These are phyloP conservation scores for Wickerhamomyces sp. DNA, from an alignment of 1,139 yeast species.

Conservation along the genomic window DNA sequence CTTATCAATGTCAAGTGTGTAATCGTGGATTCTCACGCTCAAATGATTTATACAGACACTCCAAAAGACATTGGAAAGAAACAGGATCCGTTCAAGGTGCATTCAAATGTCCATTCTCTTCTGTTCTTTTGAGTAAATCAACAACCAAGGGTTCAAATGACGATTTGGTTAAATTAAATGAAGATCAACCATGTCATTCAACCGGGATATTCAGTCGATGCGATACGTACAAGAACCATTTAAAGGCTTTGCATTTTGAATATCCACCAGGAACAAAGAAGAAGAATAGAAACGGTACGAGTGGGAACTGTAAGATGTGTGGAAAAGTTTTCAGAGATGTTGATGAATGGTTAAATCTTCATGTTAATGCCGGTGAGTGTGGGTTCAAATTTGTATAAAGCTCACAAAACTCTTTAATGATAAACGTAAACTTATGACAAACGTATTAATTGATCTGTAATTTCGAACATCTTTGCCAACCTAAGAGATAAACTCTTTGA, in stretches of 20 bases:
- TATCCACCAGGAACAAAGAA: conserved; percentile 87
- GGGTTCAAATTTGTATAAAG: conserved; percentile 22
- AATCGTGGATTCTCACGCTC: conserved; percentile 83
- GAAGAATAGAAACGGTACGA: conserved; percentile 60
- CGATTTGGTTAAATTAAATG: neutral
- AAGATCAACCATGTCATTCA: conserved; percentile 49
- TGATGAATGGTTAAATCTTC: conserved; percentile 73
- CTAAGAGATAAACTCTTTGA: too few relatives aligned
- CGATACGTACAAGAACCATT: conserved; percentile 87
- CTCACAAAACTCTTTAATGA: too few relatives aligned
- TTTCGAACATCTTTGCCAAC: too few relatives aligned
- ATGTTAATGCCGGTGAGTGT: conserved; percentile 59
- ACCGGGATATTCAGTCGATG: conserved; percentile 84
- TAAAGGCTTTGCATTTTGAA: conserved; percentile 83
- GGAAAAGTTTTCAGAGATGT: conserved; percentile 58
- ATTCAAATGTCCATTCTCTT: conserved; percentile 40
- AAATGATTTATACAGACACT: conserved; percentile 79
- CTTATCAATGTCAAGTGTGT: conserved; percentile 74
- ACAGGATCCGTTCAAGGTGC: conserved; percentile 32
- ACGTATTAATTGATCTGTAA: too few relatives aligned
- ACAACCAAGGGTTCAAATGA: too few relatives aligned
- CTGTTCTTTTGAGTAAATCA: conserved; percentile 7
- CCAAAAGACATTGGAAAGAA: conserved; percentile 75
- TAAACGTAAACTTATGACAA: too few relatives aligned
- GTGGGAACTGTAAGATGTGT: conserved; percentile 78